Conservation (phyloP, 257 asterid species). For the Plectranthus barbatus region DNA sequence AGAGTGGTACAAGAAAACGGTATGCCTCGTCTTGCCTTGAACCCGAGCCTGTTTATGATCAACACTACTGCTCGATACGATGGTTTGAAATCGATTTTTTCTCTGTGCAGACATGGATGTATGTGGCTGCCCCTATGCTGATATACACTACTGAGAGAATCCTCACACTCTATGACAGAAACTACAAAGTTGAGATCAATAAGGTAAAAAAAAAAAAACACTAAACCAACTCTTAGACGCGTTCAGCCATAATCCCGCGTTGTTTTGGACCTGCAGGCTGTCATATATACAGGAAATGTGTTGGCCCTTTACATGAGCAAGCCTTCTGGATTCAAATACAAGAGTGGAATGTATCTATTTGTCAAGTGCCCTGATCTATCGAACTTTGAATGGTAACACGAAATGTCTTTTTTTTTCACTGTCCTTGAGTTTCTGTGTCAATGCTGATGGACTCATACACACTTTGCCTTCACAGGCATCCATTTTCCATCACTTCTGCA, state of each 20-base stretch:
- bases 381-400: slow-evolving; percentile 61
- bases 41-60: neutral
- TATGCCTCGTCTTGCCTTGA: slow-evolving; percentile 9
- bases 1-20: slow-evolving; percentile 76
- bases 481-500: slow-evolving; percentile 93
- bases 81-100: neutral
- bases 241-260: neutral
- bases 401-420: neutral
- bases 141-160: slow-evolving; percentile 57
- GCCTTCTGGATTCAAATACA: slow-evolving; percentile 77
- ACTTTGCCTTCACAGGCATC: slow-evolving; percentile 52
- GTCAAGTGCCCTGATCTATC: slow-evolving; percentile 85
- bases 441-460: neutral
- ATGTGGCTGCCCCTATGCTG: slow-evolving; percentile 53
- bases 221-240: neutral
- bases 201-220: slow-evolving; percentile 30
- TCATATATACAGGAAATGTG: slow-evolving; percentile 78
- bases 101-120: slow-evolving; percentile 81
- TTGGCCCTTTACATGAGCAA: slow-evolving; percentile 78
- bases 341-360: slow-evolving; percentile 93
- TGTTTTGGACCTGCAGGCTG: slow-evolving; percentile 49
- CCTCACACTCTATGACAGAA: slow-evolving; percentile 49
- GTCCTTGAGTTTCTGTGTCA: neutral
- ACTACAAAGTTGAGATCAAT: slow-evolving; percentile 41
- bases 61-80: neutral